These are phyloP conservation scores for Meripilus lineatus DNA, from an alignment of 1,284 basidiomycete genomes.

Conservation along the genomic window DNA sequence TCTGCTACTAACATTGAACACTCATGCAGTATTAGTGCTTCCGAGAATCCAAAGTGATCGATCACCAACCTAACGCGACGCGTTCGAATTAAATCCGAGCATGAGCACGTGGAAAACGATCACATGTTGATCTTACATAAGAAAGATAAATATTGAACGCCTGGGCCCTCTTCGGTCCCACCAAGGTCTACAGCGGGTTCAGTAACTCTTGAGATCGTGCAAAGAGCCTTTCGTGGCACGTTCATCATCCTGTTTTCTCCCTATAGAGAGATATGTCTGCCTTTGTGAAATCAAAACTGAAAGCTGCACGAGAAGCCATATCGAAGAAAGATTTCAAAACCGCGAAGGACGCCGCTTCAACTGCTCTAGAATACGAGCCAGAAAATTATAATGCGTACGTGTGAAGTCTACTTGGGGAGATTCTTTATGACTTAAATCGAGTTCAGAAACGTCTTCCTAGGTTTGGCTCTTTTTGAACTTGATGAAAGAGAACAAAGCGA, in stretches of 20 bases:
- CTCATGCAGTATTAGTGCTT: too few species aligned
- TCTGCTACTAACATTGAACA: too few species aligned
- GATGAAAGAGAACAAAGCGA: constrained; percentile 71
- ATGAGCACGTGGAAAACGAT: too few species aligned
- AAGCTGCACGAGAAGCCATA: constrained; percentile 76
- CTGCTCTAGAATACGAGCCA: constrained; percentile 68
- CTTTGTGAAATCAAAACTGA: constrained; percentile 70
- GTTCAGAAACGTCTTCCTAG: constrained; percentile 77
- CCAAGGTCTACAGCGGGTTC: background rate
- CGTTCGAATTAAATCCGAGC: too few species aligned
- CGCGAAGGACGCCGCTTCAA: constrained; percentile 64
- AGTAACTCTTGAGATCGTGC: background rate
- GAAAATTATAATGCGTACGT: constrained; percentile 80
- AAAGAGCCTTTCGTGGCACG: background rate
- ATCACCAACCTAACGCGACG: too few species aligned
- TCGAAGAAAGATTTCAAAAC: constrained; percentile 66
- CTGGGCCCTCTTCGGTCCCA: constrained; percentile 3
- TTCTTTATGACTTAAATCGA: background rate
- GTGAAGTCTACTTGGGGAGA: background rate
- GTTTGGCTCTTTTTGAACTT: constrained; percentile 70
- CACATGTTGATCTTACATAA: too few species aligned
- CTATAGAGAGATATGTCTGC: constrained; percentile 22
- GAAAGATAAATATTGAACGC: too few species aligned
- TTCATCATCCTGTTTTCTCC: background rate
- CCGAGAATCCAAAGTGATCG: too few species aligned